Conservation (phyloP, 139 green algal genomes). For the Deuterostichococcus epilithicus region DNA sequence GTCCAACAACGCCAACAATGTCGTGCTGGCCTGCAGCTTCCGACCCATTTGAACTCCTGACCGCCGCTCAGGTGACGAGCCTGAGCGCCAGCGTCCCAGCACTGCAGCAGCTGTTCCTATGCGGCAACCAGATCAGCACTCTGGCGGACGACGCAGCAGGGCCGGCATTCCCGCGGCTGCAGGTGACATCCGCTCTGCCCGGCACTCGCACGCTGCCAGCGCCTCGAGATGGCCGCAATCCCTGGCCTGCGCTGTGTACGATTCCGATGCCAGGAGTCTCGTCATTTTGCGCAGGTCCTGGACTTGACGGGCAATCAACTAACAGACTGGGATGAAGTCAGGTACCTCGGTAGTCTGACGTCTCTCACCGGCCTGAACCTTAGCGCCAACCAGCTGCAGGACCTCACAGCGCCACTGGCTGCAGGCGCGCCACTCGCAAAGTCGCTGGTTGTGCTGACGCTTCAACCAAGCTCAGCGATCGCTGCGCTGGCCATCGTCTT, state of each 20-base stretch:
- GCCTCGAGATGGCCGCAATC: not conserved
- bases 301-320: constrained; percentile 43
- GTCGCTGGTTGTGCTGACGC: not conserved
- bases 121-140: constrained; percentile 49
- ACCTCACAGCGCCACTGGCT: constrained; percentile 9
- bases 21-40: too few relatives aligned
- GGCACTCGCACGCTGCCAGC: not conserved
- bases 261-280: not conserved
- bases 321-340: constrained; percentile 41
- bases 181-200: not conserved
- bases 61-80: constrained; percentile 14
- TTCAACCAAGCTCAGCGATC: not conserved
- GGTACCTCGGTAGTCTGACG: constrained; percentile 46
- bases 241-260: not conserved
- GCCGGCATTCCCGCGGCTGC: constrained; percentile 13
- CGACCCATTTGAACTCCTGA: too few relatives aligned
- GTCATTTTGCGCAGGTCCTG: constrained; percentile 18
- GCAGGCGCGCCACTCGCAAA: not conserved
- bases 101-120: constrained; percentile 65
- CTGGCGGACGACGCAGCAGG: constrained; percentile 5
- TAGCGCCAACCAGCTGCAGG: constrained; percentile 46
- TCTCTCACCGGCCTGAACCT: constrained; percentile 55
- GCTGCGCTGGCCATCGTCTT: not conserved
- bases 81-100: constrained; percentile 42
- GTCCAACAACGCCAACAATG: too few relatives aligned